Base-by-base conservation (phyloP, 225 moss, liverwort and hornwort genomes). In the Climacium dendroides region DNA sequence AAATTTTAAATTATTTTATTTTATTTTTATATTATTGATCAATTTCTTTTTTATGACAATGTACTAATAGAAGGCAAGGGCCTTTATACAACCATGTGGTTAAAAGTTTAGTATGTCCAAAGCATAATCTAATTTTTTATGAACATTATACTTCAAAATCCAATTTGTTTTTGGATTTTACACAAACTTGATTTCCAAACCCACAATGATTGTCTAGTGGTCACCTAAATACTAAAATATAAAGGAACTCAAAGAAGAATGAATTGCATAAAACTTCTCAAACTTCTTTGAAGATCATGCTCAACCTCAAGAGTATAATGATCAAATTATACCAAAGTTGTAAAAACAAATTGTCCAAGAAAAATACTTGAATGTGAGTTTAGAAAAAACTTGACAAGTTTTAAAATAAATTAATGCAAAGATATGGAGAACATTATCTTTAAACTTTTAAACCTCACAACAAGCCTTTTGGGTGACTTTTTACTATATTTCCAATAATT, bases 201-300 rank as follows among this genome's bases (percentile, higher is more conserved):
- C 7, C 4, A 7, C 7, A 32, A 34, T 19, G 12, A 30, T 1
- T 2, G 0, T 30, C 7, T 19, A 47, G 2, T 10, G 0, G 18
- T 19, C 30, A 30, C 2, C 0, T 29, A 1, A 26, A 29, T 45
- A 72, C 2, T 6, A 32, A 74, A 48, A 74, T 1, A 30, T 12
- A 32, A 30, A 19, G 30, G 6, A 19, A 47, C 4, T 30, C 12
- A 74, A 50, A 19, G 1, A 12, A 48, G 19, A 74, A 1, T 34
- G 8, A 52, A 34, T 75, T 75, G 13, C 0, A 0, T 32, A 17
- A 73, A 30, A 4, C 4, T 45, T 18, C 2, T 50, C 13, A 34
- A 20, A 22, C 1, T 22, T 34, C 0, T 52, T 1, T 13, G 0
- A 75, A 30, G 34, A 34, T 34, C 12, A 13, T 34, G 1, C 6